phyloP scores from a whole-genome alignment of 345 rosid genomes.

The Citrus glauca region DNA sequence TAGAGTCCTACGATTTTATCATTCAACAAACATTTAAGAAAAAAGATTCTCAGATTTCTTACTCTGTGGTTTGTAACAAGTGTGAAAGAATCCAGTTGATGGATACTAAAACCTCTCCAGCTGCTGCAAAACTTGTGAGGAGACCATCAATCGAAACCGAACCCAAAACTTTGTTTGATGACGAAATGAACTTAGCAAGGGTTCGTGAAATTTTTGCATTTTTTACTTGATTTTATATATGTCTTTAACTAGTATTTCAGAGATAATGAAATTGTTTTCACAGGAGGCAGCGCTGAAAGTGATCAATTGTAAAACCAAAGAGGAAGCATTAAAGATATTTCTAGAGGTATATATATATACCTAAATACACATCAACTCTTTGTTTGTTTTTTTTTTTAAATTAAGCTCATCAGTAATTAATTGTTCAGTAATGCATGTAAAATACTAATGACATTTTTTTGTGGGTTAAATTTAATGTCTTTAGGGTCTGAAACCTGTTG shows the following conservation, averaged over 20 bases:
- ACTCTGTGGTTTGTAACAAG: background rate
- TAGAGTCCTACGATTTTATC: too few species aligned
- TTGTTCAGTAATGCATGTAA: too few species aligned
- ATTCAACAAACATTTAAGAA: too few species aligned
- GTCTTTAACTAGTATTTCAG: background rate
- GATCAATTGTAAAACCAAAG: constrained; percentile 10
- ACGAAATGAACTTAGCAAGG: constrained; percentile 16
- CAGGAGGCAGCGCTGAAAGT: constrained; percentile 22
- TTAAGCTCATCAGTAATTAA: too few species aligned
- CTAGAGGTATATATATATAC: background rate
- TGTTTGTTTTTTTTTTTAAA: too few species aligned
- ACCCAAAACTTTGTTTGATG: constrained; percentile 5
- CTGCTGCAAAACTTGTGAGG: background rate
- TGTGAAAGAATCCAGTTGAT: background rate
- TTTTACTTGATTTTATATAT: too few species aligned
- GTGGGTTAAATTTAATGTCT: background rate
- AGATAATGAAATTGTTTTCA: background rate
- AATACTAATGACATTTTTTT: too few species aligned
- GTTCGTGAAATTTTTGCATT: background rate
- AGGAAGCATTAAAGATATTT: constrained; percentile 19
- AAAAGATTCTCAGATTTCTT: too few species aligned
- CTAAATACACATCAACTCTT: too few species aligned
- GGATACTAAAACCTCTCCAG: background rate
- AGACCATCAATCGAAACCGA: background rate
- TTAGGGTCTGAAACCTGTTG: background rate